phyloP scores from a whole-genome alignment of 192 early-diverging fungal genomes.

The Lunasporangiospora selenospora region DNA sequence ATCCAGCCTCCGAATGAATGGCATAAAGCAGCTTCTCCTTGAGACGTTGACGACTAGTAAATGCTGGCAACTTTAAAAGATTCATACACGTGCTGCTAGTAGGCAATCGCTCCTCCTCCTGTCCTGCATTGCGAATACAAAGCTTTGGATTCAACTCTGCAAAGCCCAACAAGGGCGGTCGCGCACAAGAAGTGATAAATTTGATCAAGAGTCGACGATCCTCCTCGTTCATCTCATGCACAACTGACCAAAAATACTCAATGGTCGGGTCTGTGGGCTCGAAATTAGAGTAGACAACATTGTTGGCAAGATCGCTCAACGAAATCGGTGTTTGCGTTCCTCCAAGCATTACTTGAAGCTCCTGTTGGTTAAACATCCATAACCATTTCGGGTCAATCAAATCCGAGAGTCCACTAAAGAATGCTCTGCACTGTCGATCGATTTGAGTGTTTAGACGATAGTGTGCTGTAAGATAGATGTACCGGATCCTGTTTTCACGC shows the following conservation, averaged over 20 bases:
- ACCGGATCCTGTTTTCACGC: conserved; percentile 83
- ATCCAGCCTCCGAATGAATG: conserved; percentile 88
- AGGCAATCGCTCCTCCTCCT: conserved; percentile 76
- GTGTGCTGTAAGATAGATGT: conserved; percentile 88
- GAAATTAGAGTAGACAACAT: conserved; percentile 84
- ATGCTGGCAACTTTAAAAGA: conserved; percentile 88
- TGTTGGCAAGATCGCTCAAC: conserved; percentile 71
- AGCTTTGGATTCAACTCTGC: conserved; percentile 73
- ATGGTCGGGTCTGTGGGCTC: conserved; percentile 76
- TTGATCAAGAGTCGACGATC: conserved; percentile 67
- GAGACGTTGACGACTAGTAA: conserved; percentile 61
- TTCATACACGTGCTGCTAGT: conserved; percentile 89
- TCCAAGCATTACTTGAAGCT: conserved; percentile 89
- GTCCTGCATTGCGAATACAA: conserved; percentile 73
- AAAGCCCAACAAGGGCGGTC: conserved; percentile 94
- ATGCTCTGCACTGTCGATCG: conserved; percentile 77
- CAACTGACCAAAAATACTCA: conserved; percentile 65
- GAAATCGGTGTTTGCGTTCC: conserved; percentile 82
- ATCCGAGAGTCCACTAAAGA: conserved; percentile 84
- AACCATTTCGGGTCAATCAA: conserved; percentile 90
- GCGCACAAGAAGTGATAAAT: conserved; percentile 91
- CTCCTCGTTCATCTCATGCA: conserved; percentile 53
- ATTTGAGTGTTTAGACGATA: conserved; percentile 89
- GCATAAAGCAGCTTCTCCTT: conserved; percentile 85
- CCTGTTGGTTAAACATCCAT: conserved; percentile 91